Evolutionary conservation across 2,329 filamentous ascomycete genomes (phyloP), one percentile per base, ranked within the genome.

Genomic region (Drechslera avenae): DNA sequence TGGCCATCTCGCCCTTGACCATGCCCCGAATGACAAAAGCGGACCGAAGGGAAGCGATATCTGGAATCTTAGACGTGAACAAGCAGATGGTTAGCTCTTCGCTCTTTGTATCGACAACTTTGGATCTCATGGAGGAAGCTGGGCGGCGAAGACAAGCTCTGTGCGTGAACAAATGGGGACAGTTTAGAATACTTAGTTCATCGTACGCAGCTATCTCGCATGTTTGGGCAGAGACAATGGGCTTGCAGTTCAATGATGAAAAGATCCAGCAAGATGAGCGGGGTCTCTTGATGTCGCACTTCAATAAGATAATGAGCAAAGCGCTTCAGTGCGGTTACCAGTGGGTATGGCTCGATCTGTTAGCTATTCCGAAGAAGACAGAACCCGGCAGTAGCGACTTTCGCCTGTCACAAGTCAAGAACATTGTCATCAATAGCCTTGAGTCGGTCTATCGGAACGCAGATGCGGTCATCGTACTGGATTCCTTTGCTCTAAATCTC

Each of bases 201-300:
- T 23, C 19, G 9, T 39, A 39, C 19, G 35, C 35, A 6, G 35
- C 35, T 23, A 26, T 39, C 19, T 39, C 35, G 18, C 35, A 39
- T 13, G 35, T 39, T 14, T 39, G 35, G 35, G 35, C 35, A 21
- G 35, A 39, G 35, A 39, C 35, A n/a, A 39, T 39, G 35, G 35
- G 35, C 35, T 14, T 39, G 8, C 19, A 39, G 13, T 39, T 23
- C 19, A 23, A 26, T 13, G 18, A 39, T n/a, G 35, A 39, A 23
- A 39, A 39, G 35, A n/a, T 39, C 13, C 9, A 39, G 35, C 35
- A 39, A 14, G 35, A 39, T 23, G 35, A 39, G 19, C 18, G 35
- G n/a, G 35, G 35, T n/a, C 35, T 39, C 19, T n/a, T 39, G 9
- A 39, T 39, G 35, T n/a, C 19, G 12, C 35, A 39, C n/a, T 39